phyloP scores from a whole-genome alignment of 2,329 filamentous ascomycete species.

The Aureobasidium musti region DNA sequence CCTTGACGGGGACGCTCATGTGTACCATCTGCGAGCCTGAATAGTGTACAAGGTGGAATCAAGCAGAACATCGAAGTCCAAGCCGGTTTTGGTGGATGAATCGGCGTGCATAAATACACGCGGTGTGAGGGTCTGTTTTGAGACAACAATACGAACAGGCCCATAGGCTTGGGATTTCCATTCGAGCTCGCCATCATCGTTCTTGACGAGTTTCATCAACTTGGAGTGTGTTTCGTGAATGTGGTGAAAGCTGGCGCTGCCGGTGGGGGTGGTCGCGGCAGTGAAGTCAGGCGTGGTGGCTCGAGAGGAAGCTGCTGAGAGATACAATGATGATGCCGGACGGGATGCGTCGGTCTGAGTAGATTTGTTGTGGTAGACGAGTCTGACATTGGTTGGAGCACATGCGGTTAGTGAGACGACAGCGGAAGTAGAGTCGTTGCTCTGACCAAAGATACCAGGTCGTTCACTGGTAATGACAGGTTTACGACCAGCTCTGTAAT shows the following conservation, averaged over 20 bases:
- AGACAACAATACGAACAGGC: constrained; percentile 67
- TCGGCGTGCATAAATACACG: constrained; percentile 74
- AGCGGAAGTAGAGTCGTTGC: constrained; percentile 46
- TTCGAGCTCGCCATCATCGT: constrained; percentile 47
- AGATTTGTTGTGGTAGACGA: neutral
- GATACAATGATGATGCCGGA: constrained; percentile 38
- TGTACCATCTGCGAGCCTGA: constrained; percentile 52
- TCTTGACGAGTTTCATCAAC: constrained; percentile 61
- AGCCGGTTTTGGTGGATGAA: constrained; percentile 69
- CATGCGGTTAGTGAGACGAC: neutral
- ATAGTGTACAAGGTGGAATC: constrained; percentile 57
- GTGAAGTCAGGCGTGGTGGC: constrained; percentile 48
- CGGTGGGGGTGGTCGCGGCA: constrained; percentile 43
- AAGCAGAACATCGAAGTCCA: constrained; percentile 68
- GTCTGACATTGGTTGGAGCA: neutral
- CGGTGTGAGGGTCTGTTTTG: constrained; percentile 66
- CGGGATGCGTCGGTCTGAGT: constrained; percentile 32
- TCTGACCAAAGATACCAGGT: constrained; percentile 77
- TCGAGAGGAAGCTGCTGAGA: constrained; percentile 46
- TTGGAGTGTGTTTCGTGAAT: constrained; percentile 69
- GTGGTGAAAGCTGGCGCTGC: constrained; percentile 63
- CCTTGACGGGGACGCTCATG: constrained; percentile 52
- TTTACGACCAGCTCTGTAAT: constrained; percentile 84
- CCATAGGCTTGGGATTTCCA: neutral
- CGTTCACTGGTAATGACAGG: constrained; percentile 81